A percentile compares a stretch with the other conserved stretches of the same genome.
These are phyloP conservation scores for Triticum timopheevii DNA, from an alignment of 176 grass and related monocot species.

Conservation along the genomic window DNA sequence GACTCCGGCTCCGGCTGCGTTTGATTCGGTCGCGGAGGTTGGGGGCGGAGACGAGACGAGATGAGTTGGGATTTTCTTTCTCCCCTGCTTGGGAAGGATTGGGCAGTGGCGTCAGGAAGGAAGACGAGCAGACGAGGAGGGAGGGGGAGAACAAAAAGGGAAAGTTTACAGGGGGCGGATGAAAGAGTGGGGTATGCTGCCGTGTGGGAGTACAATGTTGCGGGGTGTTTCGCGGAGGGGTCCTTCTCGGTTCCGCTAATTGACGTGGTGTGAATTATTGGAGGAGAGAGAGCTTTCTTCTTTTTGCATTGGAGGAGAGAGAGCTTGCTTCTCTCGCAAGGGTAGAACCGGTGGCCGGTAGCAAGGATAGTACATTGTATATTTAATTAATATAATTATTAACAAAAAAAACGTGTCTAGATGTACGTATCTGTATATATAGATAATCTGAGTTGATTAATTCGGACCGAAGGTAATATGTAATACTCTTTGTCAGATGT, in stretches of 20 bases:
- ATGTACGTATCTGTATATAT: too few relatives aligned
- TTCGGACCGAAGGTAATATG: too few relatives aligned
- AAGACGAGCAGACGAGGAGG: conserved; percentile 7
- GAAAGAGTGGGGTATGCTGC: conserved; percentile 25
- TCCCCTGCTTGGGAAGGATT: conserved; percentile 9
- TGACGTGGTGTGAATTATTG: neutral
- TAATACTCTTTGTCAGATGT: too few relatives aligned
- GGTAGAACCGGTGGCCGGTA: too few relatives aligned
- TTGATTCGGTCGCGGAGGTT: conserved; percentile 26
- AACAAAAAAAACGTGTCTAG: too few relatives aligned
- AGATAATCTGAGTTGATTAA: too few relatives aligned
- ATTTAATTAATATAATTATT: too few relatives aligned
- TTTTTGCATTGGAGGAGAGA: too few relatives aligned
- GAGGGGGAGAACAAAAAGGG: conserved; percentile 10
- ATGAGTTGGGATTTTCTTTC: conserved; percentile 12
- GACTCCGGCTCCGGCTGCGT: conserved; percentile 6
- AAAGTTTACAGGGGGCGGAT: neutral
- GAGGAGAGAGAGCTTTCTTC: too few relatives aligned
- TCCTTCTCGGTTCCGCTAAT: neutral
- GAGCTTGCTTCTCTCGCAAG: too few relatives aligned
- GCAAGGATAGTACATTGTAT: too few relatives aligned
- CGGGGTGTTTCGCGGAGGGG: neutral
- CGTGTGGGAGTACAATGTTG: conserved; percentile 15
- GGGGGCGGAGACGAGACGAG: neutral
- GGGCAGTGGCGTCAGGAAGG: conserved; percentile 17